Percentiles rank a stretch among this genome's conserved stretches.
These are phyloP conservation scores for Phaeosphaeriaceae sp. DNA, from an alignment of 2,329 filamentous ascomycete genomes.

Conservation along the genomic window DNA sequence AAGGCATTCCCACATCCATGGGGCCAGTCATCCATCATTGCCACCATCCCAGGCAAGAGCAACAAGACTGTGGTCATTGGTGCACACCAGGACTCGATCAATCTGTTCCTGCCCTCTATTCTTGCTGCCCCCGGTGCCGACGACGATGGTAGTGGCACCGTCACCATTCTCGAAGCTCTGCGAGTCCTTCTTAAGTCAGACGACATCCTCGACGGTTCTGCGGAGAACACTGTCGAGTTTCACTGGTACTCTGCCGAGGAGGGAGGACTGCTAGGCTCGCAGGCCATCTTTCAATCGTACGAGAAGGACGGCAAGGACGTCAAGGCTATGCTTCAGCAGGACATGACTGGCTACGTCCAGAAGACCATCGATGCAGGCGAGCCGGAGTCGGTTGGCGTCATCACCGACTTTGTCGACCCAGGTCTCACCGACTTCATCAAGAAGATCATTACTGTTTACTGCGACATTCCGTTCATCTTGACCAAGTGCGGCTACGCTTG, in stretches of 20 bases:
- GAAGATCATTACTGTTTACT: constrained; percentile 84
- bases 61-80: constrained; percentile 88
- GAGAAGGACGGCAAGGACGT: constrained; percentile 75
- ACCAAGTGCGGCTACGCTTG: constrained; percentile 91
- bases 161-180: constrained; percentile 93
- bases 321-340: constrained; percentile 97
- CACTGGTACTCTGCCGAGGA: constrained; percentile 96
- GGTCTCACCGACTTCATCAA: constrained; percentile 90
- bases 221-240: constrained; percentile 89
- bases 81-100: constrained; percentile 84
- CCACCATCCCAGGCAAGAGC: constrained; percentile 84
- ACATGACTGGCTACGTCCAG: constrained; percentile 87
- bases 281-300: constrained; percentile 87
- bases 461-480: constrained; percentile 83
- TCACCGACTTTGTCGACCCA: constrained; percentile 87
- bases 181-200: constrained; percentile 78
- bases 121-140: constrained; percentile 91
- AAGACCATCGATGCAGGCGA: constrained; percentile 82
- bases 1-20: constrained; percentile 81
- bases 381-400: constrained; percentile 87
- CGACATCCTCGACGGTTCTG: constrained; percentile 73
- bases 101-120: constrained; percentile 84
- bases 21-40: constrained; percentile 91
- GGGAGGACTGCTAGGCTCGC: constrained; percentile 83
- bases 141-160: constrained; percentile 90